These are phyloP conservation scores for Aulographum hederae DNA, from an alignment of 2,329 filamentous ascomycete genomes.

Conservation along the genomic window DNA sequence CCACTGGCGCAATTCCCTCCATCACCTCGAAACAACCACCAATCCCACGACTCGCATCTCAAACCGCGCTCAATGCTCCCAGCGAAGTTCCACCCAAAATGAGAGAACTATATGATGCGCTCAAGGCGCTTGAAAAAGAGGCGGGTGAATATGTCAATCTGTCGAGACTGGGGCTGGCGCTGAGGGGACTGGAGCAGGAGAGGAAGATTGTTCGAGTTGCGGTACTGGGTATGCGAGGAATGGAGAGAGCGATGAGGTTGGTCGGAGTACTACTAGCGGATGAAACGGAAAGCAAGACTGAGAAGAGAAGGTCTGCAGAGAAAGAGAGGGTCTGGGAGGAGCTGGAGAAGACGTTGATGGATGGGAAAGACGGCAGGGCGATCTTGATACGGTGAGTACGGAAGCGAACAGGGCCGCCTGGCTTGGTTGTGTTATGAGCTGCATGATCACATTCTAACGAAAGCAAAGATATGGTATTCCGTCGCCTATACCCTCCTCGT, in stretches of 20 bases:
- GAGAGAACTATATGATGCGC: constrained; percentile 37
- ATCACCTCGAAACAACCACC: no score
- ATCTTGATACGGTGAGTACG: neutral
- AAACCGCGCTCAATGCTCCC: constrained; percentile 33
- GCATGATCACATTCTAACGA: no score
- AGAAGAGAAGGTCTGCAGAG: no score
- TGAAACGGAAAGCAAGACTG: no score
- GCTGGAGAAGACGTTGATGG: constrained; percentile 16
- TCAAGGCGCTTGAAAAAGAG: constrained; percentile 41
- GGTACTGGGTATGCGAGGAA: constrained; percentile 29
- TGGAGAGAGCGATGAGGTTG: constrained; percentile 42
- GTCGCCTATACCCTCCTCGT: no score
- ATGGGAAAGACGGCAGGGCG: constrained; percentile 10
- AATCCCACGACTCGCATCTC: constrained; percentile 18
- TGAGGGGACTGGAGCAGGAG: constrained; percentile 40
- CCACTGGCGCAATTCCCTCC: no score
- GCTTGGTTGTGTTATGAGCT: no score
- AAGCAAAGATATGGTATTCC: no score
- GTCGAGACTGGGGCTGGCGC: constrained; percentile 52
- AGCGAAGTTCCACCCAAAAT: constrained; percentile 30
- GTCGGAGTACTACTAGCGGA: constrained; percentile 34
- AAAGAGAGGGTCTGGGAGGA: constrained; percentile 26
- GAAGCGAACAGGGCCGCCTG: no score
- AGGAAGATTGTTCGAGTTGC: constrained; percentile 36
- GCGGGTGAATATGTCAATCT: constrained; percentile 46